Base-by-base conservation (phyloP, 2,329 filamentous ascomycete species). In the Cladophialophora bantiana region DNA sequence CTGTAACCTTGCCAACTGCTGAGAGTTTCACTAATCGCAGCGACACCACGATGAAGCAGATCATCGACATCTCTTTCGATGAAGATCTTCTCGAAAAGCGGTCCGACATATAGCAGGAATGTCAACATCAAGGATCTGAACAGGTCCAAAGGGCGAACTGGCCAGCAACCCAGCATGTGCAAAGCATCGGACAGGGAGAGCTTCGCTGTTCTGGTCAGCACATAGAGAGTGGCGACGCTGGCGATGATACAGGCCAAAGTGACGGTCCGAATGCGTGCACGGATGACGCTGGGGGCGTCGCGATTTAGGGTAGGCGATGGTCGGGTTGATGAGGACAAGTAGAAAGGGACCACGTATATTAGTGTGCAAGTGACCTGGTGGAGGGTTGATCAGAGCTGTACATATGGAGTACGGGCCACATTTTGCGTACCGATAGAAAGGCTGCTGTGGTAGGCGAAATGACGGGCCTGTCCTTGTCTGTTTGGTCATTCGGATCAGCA, bases 311-410 rank as follows among this genome's bases (percentile, higher is more conserved):
- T 87, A 32, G 88, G 85, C 7, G 92, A 95, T 6, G 94, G 93
- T 60, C 94, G 88, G 4, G 94, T 96, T 20, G 88, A 85, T 3
- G 88, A 79, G 20, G 90, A 95, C 70, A 94, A 83, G 82, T 99
- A 97, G 79, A 98, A 93, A 31, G 95, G 94, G 3, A 91, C 82
- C 73, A 99, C 92, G 81, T 98, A 99, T 81, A 93, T 81, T 73
- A 93, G 78, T n/a, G 93, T 96, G 80, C 96, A 96, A 68, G 89
- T 79, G 69, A 94, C 81, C 92, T 73, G 64, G 55, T 62, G 36
- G 38, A 40, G 34, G 45, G n/a, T 13, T 36, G 42, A 64, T 65
- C 54, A 38, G 45, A 54, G 26, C 4, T 34, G 38, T 52, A 15
- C 48, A 57, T 26, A 26, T 26, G 26, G 26, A 26, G 26, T 26